These are phyloP conservation scores for Chalciporus piperatus DNA, from an alignment of 768 basidiomycete species.

Conservation along the genomic window DNA sequence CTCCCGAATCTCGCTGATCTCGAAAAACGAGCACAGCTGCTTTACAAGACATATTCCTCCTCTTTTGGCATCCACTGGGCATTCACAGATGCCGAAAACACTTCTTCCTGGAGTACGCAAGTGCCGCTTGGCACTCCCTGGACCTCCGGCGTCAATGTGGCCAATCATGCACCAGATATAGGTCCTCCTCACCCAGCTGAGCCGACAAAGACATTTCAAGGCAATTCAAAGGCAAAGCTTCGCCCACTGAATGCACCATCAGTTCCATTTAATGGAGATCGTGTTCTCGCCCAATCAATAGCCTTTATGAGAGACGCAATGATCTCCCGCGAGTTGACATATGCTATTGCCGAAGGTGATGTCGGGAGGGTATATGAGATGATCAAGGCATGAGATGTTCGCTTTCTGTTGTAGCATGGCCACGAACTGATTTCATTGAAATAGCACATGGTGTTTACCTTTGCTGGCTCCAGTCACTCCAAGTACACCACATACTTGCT, in stretches of 20 bases:
- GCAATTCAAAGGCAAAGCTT: background rate
- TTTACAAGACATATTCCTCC: too few relatives aligned
- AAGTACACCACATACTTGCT: slow-evolving; percentile 35
- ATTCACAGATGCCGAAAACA: too few relatives aligned
- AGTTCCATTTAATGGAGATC: background rate
- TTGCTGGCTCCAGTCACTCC: slow-evolving; percentile 32
- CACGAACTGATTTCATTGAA: background rate
- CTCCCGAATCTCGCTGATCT: too few relatives aligned
- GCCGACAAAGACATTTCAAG: background rate
- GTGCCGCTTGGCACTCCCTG: too few relatives aligned
- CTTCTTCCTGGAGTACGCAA: too few relatives aligned
- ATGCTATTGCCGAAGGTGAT: slow-evolving; percentile 32
- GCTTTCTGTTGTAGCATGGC: background rate
- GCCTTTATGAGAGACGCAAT: background rate
- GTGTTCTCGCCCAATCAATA: background rate
- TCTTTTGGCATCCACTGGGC: too few relatives aligned
- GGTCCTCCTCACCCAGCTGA: background rate
- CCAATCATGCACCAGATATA: background rate
- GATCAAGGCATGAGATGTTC: slow-evolving; percentile 25
- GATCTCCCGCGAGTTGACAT: slow-evolving; percentile 22
- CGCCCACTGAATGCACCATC: too few relatives aligned
- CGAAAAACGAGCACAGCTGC: too few relatives aligned
- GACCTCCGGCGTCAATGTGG: too few relatives aligned
- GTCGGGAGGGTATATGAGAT: slow-evolving; percentile 31
- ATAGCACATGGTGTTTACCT: slow-evolving; percentile 30